phyloP scores from a whole-genome alignment of 495 filamentous ascomycete genomes.

The Aspergillus baeticus region DNA sequence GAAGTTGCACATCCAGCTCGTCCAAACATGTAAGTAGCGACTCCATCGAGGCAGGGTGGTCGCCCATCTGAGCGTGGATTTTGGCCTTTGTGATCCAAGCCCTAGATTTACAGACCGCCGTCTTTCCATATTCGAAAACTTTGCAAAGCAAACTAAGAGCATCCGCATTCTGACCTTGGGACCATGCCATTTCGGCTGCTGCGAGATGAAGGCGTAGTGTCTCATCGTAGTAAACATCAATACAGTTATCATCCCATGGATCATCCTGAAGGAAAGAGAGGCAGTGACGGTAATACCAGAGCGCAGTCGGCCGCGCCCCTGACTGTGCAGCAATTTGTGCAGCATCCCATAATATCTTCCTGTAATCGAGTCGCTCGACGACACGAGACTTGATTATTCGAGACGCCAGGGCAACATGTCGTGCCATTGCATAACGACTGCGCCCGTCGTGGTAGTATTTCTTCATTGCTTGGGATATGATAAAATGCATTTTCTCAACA shows the following conservation, averaged over 20 bases:
- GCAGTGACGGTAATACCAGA: slow-evolving; percentile 73
- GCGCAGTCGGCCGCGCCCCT: slow-evolving; percentile 73
- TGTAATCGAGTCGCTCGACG: slow-evolving; percentile 57
- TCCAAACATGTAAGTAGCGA: slow-evolving; percentile 65
- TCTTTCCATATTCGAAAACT: slow-evolving; percentile 64
- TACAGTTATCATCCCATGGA: slow-evolving; percentile 67
- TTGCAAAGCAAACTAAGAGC: slow-evolving; percentile 63
- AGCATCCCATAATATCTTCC: slow-evolving; percentile 72
- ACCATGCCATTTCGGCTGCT: slow-evolving; percentile 79
- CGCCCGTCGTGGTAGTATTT: slow-evolving; percentile 61
- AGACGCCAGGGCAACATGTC: slow-evolving; percentile 72
- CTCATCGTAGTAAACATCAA: slow-evolving; percentile 84
- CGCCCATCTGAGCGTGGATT: slow-evolving; percentile 68
- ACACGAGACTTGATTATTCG: slow-evolving; percentile 68
- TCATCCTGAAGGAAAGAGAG: slow-evolving; percentile 74
- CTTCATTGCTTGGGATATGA: slow-evolving; percentile 75
- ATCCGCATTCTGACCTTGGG: slow-evolving; percentile 63
- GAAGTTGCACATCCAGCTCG: slow-evolving; percentile 64
- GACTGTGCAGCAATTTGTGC: slow-evolving; percentile 74
- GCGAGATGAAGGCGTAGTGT: slow-evolving; percentile 71
- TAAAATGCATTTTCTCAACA: slow-evolving; percentile 79
- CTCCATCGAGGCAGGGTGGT: slow-evolving; percentile 65
- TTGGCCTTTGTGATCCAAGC: slow-evolving; percentile 77
- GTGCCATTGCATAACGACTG: slow-evolving; percentile 65
- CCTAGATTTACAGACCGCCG: slow-evolving; percentile 70